Evolutionary conservation across 2,329 filamentous ascomycete species (phyloP).

Genomic region (Alternaria burnsii): DNA sequence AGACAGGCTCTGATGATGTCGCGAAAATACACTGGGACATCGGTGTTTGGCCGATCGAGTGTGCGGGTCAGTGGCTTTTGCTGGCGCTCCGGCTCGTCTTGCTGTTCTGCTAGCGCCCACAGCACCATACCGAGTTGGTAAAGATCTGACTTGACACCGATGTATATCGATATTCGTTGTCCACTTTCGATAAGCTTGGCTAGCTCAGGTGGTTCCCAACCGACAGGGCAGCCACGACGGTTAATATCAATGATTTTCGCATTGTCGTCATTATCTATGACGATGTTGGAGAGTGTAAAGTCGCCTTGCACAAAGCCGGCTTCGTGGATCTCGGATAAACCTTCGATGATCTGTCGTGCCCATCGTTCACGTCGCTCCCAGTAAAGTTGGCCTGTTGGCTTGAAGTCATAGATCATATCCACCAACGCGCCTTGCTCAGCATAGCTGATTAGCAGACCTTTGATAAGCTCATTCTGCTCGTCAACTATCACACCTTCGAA

Average conservation of each 20-base stretch:
- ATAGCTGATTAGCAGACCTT: slow-evolving; percentile 88
- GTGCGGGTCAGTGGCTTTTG: slow-evolving; percentile 67
- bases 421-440: slow-evolving; percentile 87
- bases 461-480: slow-evolving; percentile 75
- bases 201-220: slow-evolving; percentile 96
- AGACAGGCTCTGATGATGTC: slow-evolving; percentile 80
- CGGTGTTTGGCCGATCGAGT: slow-evolving; percentile 45
- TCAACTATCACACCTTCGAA: slow-evolving; percentile 91
- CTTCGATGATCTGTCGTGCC: slow-evolving; percentile 90
- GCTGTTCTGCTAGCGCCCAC: slow-evolving; percentile 86
- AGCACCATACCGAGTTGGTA: slow-evolving; percentile 97
- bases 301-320: slow-evolving; percentile 97
- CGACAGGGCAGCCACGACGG: slow-evolving; percentile 92
- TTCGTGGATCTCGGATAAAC: slow-evolving; percentile 92
- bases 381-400: slow-evolving; percentile 61
- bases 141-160: slow-evolving; percentile 95
- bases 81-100: slow-evolving; percentile 88
- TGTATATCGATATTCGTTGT: slow-evolving; percentile 94
- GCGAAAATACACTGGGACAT: slow-evolving; percentile 82
- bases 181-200: slow-evolving; percentile 84
- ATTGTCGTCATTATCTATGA: slow-evolving; percentile 83
- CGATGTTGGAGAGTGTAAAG: slow-evolving; percentile 96
- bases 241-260: slow-evolving; percentile 99
- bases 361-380: slow-evolving; percentile 83
- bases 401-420: slow-evolving; percentile 85